Base-by-base conservation (phyloP, 345 rosid species). In the Euphorbia lathyris region DNA sequence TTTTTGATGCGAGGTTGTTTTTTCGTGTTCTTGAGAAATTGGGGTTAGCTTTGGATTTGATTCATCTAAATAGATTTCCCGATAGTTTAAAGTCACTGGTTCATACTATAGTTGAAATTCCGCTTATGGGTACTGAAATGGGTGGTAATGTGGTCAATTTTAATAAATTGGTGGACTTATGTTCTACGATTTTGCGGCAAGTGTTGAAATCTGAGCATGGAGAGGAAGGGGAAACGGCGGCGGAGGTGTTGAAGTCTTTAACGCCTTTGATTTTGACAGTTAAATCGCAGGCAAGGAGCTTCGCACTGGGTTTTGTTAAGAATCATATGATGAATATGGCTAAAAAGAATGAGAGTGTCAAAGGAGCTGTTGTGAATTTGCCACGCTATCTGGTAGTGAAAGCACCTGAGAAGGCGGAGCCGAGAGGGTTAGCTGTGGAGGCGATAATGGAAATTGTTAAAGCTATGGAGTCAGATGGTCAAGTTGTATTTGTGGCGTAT, bases 351-450 rank as follows among this genome's bases (percentile, higher is more conserved):
- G 81, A 64, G 1, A 90, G 81, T 5, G 58, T 88, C 70, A 85
- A 81, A 63, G 85, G 84, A 50, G 88, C 93, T 1, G 72, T 86
- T 11, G 78, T 78, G 55, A 90, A 83, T 83, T 82, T 91, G 66
- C 97, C 91, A 0, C 86, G 74, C 77, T 91, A 83, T 75, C 76
- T 94, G 80, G 85, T 67, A 56, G 85, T 78, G 16, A 92, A 87
- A 86, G 96, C 95, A 11, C 97, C 92, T 17, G 98, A 87, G 86
- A 94, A 90, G 85, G 92, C 93, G 0, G 97, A 91, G 77, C 87
- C 85, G 0, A 85, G 98, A 76, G 93, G 89, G 10, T 74, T 70
- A 63, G 97, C 93, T 0, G 97, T 88, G 79, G 98, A 90, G 69
- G 88, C 95, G 4, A 85, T 90, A 62, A 51, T 88, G 74, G 96